phyloP scores from a whole-genome alignment of 1,284 basidiomycete species.

The Apiotrichum mycotoxinovorans region DNA sequence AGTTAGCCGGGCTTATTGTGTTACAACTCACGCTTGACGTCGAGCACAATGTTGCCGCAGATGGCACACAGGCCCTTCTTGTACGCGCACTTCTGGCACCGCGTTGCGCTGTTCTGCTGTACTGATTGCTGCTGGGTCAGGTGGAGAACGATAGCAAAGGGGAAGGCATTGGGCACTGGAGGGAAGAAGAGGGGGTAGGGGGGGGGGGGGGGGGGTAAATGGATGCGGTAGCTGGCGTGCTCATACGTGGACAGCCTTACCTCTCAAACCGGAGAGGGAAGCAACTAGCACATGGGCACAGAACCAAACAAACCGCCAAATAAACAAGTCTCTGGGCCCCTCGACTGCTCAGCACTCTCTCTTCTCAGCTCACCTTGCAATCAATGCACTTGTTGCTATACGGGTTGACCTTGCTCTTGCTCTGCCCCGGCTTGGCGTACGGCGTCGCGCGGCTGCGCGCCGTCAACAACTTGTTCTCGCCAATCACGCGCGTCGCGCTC shows the following conservation, averaged over 20 bases:
- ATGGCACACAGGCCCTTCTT: conserved; percentile 51
- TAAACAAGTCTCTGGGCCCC: no score
- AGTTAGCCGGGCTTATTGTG: neutral
- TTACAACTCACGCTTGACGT: conserved; percentile 35
- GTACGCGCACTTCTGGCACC: conserved; percentile 51
- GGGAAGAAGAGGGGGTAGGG: no score
- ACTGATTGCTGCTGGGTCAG: conserved; percentile 28
- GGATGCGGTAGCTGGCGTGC: no score
- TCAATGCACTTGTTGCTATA: conserved; percentile 50
- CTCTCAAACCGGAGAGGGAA: no score
- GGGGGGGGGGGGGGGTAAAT: no score
- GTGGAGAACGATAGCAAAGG: neutral
- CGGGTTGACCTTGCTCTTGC: conserved; percentile 35
- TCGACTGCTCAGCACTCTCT: neutral
- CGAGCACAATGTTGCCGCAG: conserved; percentile 46
- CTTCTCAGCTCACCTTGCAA: conserved; percentile 37
- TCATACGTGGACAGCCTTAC: no score
- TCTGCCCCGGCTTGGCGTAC: conserved; percentile 37
- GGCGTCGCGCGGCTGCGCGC: conserved; percentile 38
- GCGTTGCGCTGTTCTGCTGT: conserved; percentile 44
- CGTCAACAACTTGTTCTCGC: conserved; percentile 50
- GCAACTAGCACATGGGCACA: no score
- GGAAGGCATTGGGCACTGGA: neutral
- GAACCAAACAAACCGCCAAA: neutral
- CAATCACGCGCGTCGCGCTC: conserved; percentile 42